Evolutionary conservation across 345 rosid genomes (phyloP).

Genomic region (Pistacia atlantica): DNA sequence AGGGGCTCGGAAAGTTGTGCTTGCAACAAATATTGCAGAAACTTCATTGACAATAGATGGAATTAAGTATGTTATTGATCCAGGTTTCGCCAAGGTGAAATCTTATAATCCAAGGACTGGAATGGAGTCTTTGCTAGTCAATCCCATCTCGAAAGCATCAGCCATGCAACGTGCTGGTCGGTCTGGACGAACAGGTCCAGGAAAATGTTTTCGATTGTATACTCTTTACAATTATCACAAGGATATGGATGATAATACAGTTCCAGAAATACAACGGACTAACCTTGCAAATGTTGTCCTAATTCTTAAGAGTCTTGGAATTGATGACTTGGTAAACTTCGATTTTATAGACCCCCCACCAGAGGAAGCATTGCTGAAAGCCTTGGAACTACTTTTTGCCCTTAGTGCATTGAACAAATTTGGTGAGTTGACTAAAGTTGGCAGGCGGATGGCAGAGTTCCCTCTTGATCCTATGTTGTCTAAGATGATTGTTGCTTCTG

Average conservation of each 20-base stretch:
- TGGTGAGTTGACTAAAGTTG: conserved; percentile 95
- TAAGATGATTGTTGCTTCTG: conserved; percentile 92
- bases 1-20: conserved; percentile 94
- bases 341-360: conserved; percentile 99
- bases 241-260: conserved; percentile 89
- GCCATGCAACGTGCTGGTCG: conserved; percentile 97
- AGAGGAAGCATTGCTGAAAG: conserved; percentile 90
- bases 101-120: conserved; percentile 98
- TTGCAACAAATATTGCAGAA: conserved; percentile 98
- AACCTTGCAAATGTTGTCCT: conserved; percentile 96
- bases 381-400: conserved; percentile 83
- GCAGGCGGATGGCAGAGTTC: conserved; percentile 95
- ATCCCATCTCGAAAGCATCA: conserved; percentile 96
- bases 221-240: conserved; percentile 77
- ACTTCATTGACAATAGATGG: conserved; percentile 95
- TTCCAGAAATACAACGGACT: conserved; percentile 94
- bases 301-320: conserved; percentile 94
- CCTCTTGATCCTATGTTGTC: conserved; percentile 96
- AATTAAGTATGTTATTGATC: conserved; percentile 91
- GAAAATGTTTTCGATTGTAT: conserved; percentile 87
- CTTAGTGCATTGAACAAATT: conserved; percentile 86
- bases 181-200: conserved; percentile 97
- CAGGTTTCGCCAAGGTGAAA: conserved; percentile 95
- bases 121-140: conserved; percentile 89
- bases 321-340: conserved; percentile 84